phyloP scores from a whole-genome alignment of 2,329 filamentous ascomycete species.

The Aspergillus sp. region DNA sequence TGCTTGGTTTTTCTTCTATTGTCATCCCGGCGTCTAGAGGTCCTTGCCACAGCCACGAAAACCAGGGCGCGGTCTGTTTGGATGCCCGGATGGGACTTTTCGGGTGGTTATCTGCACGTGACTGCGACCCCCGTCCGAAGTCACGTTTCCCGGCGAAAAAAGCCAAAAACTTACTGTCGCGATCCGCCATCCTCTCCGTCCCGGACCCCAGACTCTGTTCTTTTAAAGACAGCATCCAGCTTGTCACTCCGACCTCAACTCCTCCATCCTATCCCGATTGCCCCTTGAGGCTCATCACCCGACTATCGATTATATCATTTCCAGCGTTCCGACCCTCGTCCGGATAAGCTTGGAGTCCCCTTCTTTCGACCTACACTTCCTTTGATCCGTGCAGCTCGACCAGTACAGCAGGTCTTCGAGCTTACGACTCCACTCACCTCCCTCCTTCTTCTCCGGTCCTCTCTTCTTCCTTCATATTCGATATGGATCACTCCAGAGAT shows the following conservation, averaged over 20 bases:
- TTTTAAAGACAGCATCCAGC: conserved; percentile 10
- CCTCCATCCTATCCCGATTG: background rate
- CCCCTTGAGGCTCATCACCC: background rate
- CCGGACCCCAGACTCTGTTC: conserved; percentile 17
- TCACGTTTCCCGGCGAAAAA: conserved; percentile 30
- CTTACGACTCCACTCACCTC: conserved; percentile 1
- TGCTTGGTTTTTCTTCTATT: background rate
- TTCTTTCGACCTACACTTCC: conserved; percentile 9
- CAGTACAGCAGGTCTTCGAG: conserved; percentile 14
- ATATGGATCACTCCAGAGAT: conserved; percentile 93
- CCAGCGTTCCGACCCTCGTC: background rate
- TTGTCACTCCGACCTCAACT: conserved; percentile 4
- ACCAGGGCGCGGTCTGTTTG: conserved; percentile 14
- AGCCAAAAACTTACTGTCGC: conserved; percentile 24
- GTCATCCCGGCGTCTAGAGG: background rate
- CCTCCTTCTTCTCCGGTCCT: conserved; percentile 1
- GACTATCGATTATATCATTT: background rate
- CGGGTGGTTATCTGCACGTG: conserved; percentile 23
- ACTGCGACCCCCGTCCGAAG: conserved; percentile 4
- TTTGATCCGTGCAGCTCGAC: conserved; percentile 13
- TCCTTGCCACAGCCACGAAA: conserved; percentile 3
- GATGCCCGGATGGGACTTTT: conserved; percentile 14
- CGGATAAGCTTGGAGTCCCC: conserved; percentile 3
- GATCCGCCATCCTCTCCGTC: conserved; percentile 20
- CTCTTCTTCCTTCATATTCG: conserved; percentile 15